A percentile compares a stretch with the other conserved stretches of the same genome.
Conservation (phyloP, 208 protist genomes). For the Acanthamoeba divionensis region DNA sequence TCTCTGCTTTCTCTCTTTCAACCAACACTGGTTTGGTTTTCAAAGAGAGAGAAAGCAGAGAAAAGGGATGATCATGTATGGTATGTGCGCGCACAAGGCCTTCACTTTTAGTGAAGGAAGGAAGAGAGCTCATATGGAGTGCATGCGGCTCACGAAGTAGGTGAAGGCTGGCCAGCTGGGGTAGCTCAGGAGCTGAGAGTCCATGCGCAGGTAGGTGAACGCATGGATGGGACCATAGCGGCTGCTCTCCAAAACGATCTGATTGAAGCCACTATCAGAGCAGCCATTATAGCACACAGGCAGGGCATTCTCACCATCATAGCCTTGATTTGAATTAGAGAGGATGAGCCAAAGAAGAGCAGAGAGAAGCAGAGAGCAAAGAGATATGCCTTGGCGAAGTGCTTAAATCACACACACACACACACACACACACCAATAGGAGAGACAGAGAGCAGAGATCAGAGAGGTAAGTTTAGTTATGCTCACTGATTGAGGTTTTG, state of each 20-base stretch:
- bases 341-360: not conserved
- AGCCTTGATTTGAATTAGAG: no score
- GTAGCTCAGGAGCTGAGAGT: no score
- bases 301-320: slow-evolving; percentile 63
- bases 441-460: not conserved
- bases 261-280: not conserved
- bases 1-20: no score
- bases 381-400: not conserved
- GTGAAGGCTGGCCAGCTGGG: no score
- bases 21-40: no score
- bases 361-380: not conserved
- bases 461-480: not conserved
- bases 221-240: not conserved
- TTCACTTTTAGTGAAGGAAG: no score
- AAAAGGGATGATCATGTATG: no score
- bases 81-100: no score
- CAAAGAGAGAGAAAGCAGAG: no score
- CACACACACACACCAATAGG: no score
- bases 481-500: not conserved
- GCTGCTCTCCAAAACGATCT: slow-evolving; percentile 13
- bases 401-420: not conserved
- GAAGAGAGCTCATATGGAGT: no score
- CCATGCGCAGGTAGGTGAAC: slow-evolving; percentile 42
- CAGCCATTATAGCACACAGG: not conserved
- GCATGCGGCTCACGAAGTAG: no score